Base-by-base conservation (phyloP, 2,329 filamentous ascomycete genomes). In the Leptographium wingfieldii region DNA sequence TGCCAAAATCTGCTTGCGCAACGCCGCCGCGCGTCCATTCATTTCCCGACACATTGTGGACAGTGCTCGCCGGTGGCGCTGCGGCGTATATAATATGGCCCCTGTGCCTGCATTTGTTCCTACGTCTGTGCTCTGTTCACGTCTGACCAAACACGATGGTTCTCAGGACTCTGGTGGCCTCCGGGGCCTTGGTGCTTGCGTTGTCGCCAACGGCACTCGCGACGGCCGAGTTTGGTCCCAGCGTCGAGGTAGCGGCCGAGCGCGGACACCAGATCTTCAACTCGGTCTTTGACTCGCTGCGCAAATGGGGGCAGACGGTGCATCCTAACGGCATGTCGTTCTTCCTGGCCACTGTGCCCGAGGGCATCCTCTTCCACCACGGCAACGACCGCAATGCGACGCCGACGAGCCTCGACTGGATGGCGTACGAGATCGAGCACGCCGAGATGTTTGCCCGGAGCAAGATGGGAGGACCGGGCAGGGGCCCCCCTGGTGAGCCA, bases 391-490 rank as follows among this genome's bases (percentile, higher is more conserved):
- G 66, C 0, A 67, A 73, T 1, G 71, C 77, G 2, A 73, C 76
- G 0, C 77, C 88, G 0, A 71, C 73, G 1, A 77, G 75, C 1
- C 60, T 62, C 22, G 84, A 90, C 66, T 90, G 87, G 86, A 74
- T 91, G 1, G 87, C 87, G 0, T 91, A 90, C 67, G 87, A 91
- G 68, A 80, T 86, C 9, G 87, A 91, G 65, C 87, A 91, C 70
- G 84, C 87, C 1, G 76, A 86, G 64, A 69, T 76, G 3, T 90
- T 91, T 71, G 83, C 86, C 1, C 69, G 69, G 19, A 31, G 25
- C 16, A 40, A n/a, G 14, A 22, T 1, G 11, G 33, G 57, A 7
- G 22, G 25, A 5, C 25, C n/a, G 25, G 56, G 56, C 22, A 35
- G 11, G 35, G 38, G 38, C 3, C 12, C 14, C 9, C 38, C 14